Base-by-base conservation (phyloP, 495 filamentous ascomycete species). In the Cladorrhinum samala region DNA sequence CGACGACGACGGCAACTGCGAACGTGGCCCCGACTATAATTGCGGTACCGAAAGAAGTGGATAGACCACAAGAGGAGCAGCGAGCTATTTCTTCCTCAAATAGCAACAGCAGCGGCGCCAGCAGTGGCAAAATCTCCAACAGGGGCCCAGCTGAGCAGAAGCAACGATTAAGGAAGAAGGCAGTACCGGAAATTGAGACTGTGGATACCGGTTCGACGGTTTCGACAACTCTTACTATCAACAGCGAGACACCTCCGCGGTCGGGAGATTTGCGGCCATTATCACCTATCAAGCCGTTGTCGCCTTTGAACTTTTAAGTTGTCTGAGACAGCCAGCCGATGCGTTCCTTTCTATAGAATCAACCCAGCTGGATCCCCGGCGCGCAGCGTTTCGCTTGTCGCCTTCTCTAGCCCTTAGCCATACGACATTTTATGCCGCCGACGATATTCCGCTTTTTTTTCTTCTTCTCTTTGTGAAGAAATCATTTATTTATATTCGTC, bases 231-330 rank as follows among this genome's bases (percentile, higher is more conserved):
- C 58, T 77, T 27, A 73, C 73, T 3, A 62, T 70, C 49, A 61
- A 63, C 44, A 69, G 71, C 25, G 69, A 75, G 19, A 64, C 52
- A 14, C 59, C 64, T 9, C 66, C 60, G 24, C 63, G 65, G 50
- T 64, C 66, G 1, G 64, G 68, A 40, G 72, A 76, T 33, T 17
- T 80, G 44, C 68, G 75, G 21, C 76, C 76, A 5, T 72, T 91
- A n/a, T 87, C 83, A 33, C 86, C 86, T 5, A 80, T 85, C 54
- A 77, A 80, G 59, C 87, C 87, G 23, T 72, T 90, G 41, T 89
- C 85, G 14, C 87, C 87, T 20, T 77, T 90, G 62, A 82, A 75
- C 24, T 75, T 82, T 46, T 78, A 52, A 55, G 17, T 7, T 3
- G 9, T n/a, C n/a, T n/a, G n/a, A n/a, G n/a, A n/a, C n/a, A n/a